Percentiles rank a stretch among this genome's conserved stretches.
Conservation (phyloP, 148 eudicot genomes). For the Camellia granthamiana region DNA sequence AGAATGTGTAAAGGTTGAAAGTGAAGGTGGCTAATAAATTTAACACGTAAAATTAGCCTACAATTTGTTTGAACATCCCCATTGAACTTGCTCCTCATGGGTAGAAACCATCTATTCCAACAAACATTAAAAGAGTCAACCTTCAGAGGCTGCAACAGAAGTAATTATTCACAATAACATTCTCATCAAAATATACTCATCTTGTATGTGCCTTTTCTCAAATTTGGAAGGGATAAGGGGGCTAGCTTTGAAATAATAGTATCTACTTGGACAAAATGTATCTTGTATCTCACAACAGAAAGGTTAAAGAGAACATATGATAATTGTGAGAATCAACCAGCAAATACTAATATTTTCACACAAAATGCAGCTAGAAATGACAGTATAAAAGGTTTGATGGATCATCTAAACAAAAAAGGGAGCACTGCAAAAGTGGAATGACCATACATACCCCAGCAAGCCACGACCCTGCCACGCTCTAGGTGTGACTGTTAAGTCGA, state of each 20-base stretch:
- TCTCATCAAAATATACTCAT: not conserved
- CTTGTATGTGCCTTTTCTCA: not conserved
- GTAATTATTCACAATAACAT: not conserved
- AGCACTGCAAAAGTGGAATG: not conserved
- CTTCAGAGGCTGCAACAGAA: not conserved
- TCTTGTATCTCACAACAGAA: not conserved
- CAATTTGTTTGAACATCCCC: not conserved
- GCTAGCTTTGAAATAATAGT: not conserved
- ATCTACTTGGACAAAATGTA: not conserved
- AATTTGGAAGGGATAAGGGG: not conserved
- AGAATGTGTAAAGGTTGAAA: too few species aligned
- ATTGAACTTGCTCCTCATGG: not conserved
- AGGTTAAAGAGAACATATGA: not conserved
- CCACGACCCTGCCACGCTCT: slow-evolving; percentile 94
- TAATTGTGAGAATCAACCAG: not conserved
- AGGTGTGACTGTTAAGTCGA: slow-evolving; percentile 66
- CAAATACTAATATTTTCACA: not conserved
- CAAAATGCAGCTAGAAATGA: not conserved
- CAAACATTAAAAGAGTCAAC: not conserved
- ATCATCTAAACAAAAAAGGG: not conserved
- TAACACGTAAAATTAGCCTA: not conserved
- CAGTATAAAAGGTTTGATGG: not conserved
- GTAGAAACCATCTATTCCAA: not conserved
- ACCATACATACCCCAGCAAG: slow-evolving; percentile 68
- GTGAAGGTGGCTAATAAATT: not conserved